These are phyloP conservation scores for Sporothrix curviconia DNA, from an alignment of 2,329 filamentous ascomycete species.

Conservation along the genomic window DNA sequence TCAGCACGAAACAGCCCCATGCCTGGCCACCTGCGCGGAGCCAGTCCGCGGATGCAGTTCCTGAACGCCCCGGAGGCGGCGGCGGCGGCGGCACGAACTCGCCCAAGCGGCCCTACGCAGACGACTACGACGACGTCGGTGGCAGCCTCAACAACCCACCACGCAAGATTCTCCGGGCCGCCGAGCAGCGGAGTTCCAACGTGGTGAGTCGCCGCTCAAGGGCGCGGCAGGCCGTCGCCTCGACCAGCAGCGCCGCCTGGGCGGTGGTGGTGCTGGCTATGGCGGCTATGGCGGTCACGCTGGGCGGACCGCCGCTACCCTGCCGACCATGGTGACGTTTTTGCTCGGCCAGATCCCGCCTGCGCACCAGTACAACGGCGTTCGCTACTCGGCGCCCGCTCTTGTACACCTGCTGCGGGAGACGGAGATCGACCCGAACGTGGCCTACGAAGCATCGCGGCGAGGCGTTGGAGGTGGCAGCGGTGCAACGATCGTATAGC, in stretches of 20 bases:
- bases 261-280: slow-evolving; percentile 24
- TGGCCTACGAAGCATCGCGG: slow-evolving; percentile 39
- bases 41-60: slow-evolving; percentile 14
- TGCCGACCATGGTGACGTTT: slow-evolving; percentile 64
- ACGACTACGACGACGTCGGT: slow-evolving; percentile 66
- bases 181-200: slow-evolving; percentile 72
- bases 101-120: slow-evolving; percentile 58
- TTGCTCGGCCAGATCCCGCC: slow-evolving; percentile 68
- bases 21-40: slow-evolving; percentile 19
- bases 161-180: slow-evolving; percentile 71
- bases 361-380: slow-evolving; percentile 63
- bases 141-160: slow-evolving; percentile 43
- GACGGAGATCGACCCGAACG: slow-evolving; percentile 53
- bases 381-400: slow-evolving; percentile 61
- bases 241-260: slow-evolving; percentile 65
- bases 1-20: slow-evolving; percentile 41
- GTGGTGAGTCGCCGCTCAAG: slow-evolving; percentile 90
- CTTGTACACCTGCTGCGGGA: slow-evolving; percentile 68
- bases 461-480: not conserved
- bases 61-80: not conserved
- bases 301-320: slow-evolving; percentile 46
- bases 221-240: slow-evolving; percentile 79
- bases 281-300: slow-evolving; percentile 30
- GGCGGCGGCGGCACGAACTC: slow-evolving; percentile 36
- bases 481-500: slow-evolving; percentile 8